phyloP scores from a whole-genome alignment of 2,329 filamentous ascomycete genomes.

The Monilinia vaccinii-corymbosi region DNA sequence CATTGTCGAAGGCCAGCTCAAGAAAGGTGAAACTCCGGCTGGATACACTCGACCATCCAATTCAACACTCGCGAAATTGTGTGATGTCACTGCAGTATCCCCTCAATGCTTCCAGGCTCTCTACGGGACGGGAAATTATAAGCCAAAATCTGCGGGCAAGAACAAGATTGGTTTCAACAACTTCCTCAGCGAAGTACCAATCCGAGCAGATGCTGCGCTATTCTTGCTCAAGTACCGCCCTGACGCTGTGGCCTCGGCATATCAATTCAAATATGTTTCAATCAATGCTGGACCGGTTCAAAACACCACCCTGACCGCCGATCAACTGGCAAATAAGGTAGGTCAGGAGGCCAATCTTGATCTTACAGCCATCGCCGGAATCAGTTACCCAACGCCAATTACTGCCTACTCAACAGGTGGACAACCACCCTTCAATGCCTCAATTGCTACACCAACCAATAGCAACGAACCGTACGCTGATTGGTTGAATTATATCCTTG shows the following conservation, averaged over 20 bases:
- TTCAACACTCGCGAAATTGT: slow-evolving; percentile 40
- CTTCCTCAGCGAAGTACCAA: slow-evolving; percentile 18
- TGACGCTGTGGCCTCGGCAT: slow-evolving; percentile 13
- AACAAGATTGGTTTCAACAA: slow-evolving; percentile 23
- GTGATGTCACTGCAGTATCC: slow-evolving; percentile 42
- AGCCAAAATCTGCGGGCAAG: slow-evolving; percentile 12
- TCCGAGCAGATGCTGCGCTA: slow-evolving; percentile 16
- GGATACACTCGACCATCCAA: slow-evolving; percentile 27
- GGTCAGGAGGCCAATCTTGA: slow-evolving; percentile 47
- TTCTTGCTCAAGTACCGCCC: slow-evolving; percentile 20
- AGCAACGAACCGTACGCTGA: slow-evolving; percentile 49
- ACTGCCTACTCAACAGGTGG: slow-evolving; percentile 47
- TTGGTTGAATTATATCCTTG: slow-evolving; percentile 42
- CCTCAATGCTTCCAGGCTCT: slow-evolving; percentile 19
- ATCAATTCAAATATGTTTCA: slow-evolving; percentile 12
- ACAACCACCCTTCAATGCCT: slow-evolving; percentile 41
- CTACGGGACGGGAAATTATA: slow-evolving; percentile 17
- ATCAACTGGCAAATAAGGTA: slow-evolving; percentile 7
- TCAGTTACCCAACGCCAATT: slow-evolving; percentile 44
- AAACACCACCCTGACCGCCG: slow-evolving; percentile 13
- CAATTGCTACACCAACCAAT: slow-evolving; percentile 26
- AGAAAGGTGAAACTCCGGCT: slow-evolving; percentile 7
- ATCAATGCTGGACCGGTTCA: slow-evolving; percentile 15
- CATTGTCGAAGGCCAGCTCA: slow-evolving; percentile 1
- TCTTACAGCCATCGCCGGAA: slow-evolving; percentile 43